Conservation (phyloP, 495 filamentous ascomycete genomes). For the Aspergillus steynii region DNA sequence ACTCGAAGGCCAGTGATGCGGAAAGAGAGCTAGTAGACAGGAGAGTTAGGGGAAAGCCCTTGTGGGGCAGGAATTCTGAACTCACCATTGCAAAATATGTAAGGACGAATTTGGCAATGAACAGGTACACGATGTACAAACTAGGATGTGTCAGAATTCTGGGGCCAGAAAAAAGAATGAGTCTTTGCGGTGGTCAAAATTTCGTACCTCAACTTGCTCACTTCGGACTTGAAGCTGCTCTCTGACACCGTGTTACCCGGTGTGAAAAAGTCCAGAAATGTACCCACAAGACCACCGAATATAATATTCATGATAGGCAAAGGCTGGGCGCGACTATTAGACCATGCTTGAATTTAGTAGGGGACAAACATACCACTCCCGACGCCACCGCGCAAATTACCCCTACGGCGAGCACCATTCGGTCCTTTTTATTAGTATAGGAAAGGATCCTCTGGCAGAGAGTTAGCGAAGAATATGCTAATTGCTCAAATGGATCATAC, state of each 20-base stretch:
- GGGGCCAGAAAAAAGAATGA: too few relatives aligned
- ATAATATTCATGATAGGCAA: conserved; percentile 50
- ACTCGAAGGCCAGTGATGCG: conserved; percentile 46
- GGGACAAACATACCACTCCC: conserved; percentile 49
- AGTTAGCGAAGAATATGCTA: background rate
- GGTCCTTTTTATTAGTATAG: conserved; percentile 6
- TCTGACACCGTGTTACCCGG: conserved; percentile 24
- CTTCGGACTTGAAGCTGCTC: conserved; percentile 26
- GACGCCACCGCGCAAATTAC: conserved; percentile 62
- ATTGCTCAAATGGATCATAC: conserved; percentile 6
- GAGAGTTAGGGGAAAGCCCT: too few relatives aligned
- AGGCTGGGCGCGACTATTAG: conserved; percentile 19
- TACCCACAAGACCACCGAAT: conserved; percentile 43
- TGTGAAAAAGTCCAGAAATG: conserved; percentile 34
- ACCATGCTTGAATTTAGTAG: background rate
- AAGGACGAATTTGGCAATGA: conserved; percentile 38
- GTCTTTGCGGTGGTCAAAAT: background rate
- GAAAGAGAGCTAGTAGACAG: conserved; percentile 45
- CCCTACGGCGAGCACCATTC: conserved; percentile 3
- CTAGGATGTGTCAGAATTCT: conserved; percentile 10
- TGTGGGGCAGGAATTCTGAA: background rate
- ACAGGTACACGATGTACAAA: conserved; percentile 40
- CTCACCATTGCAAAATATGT: conserved; percentile 35
- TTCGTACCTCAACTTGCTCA: conserved; percentile 30
- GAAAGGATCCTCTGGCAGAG: conserved; percentile 8